Base-by-base conservation (phyloP, 257 asterid genomes). In the Lycium barbarum region DNA sequence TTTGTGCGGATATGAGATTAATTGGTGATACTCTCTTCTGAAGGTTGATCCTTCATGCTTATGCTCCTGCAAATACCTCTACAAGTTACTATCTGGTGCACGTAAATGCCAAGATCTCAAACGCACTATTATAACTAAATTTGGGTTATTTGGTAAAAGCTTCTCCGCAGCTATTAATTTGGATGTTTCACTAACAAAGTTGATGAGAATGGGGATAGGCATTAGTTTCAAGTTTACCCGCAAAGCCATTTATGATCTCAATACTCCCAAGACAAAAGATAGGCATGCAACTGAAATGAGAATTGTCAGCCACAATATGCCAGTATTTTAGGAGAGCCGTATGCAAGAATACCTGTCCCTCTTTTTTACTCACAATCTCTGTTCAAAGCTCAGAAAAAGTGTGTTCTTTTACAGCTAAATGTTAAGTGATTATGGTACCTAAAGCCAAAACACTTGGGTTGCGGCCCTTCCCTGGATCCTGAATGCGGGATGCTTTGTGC, bases 41-140 rank as follows among this genome's bases (percentile, higher is more conserved):
- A 74, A 74, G 22, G 8, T 70, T 49, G 43, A 74, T 74, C 62
- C 43, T 47, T 74, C 61, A 74, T 7, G 38, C 61, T 74, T 12
- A 1, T 73, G 7, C 40, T 73, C 81, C 47, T 74, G 81, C 62
- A 74, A 74, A 74, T 74, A 74, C 81, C 81, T 51, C 43, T 11
- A 49, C 61, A 6, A 49, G 81, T 74, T 26, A 12, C 43, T 49
- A 49, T 47, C 20, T 22, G 43, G 81, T 74, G 43, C 61, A 74
- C 49, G 62, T 20, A 49, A 51, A 47, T 20, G 80, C 80, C 36
- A 11, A n/a, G n/a, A 47, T 73, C 80, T 73, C 20, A 49, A 49
- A 20, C 20, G 40, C 36, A 47, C 59, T 20, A 45, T 47, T 45
- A 49, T 73, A 47, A 73, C 40, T 47, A 73, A 73, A 73, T 47